These are phyloP conservation scores for Plectosphaerella cucumerina DNA, from an alignment of 2,329 filamentous ascomycete species.

Conservation along the genomic window DNA sequence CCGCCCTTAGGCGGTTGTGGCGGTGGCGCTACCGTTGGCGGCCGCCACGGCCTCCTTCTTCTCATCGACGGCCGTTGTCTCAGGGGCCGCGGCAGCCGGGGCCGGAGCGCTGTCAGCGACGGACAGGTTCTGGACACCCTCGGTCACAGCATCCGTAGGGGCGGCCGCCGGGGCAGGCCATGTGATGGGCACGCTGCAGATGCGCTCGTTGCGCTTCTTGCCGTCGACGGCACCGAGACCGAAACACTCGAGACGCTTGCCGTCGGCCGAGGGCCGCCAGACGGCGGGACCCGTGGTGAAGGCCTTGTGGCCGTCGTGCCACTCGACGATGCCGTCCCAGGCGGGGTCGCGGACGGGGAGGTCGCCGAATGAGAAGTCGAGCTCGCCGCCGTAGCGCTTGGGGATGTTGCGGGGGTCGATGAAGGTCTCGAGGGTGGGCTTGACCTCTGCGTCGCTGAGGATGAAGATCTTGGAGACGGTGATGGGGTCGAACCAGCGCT, in stretches of 20 bases:
- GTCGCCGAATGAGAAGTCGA: conserved; percentile 79
- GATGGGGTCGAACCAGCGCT: conserved; percentile 91
- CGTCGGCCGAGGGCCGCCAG: conserved; percentile 48
- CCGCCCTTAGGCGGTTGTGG: conserved; percentile 1
- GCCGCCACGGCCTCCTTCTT: conserved; percentile 3
- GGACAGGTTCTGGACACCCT: conserved; percentile 1
- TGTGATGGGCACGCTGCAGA: conserved; percentile 47
- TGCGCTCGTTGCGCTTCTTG: conserved; percentile 37
- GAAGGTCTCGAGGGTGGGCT: conserved; percentile 72
- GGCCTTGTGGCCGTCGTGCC: conserved; percentile 45
- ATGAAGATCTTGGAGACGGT: conserved; percentile 97
- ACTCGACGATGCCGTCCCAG: conserved; percentile 44
- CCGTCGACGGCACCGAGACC: conserved; percentile 45
- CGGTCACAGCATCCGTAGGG: background rate
- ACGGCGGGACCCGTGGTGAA: conserved; percentile 55
- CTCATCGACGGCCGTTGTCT: background rate
- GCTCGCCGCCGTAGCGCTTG: conserved; percentile 80
- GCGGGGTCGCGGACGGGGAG: conserved; percentile 67
- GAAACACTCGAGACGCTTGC: conserved; percentile 45
- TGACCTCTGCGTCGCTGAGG: conserved; percentile 67
- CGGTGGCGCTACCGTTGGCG: conserved; percentile 2
- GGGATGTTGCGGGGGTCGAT: conserved; percentile 82
- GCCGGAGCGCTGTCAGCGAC: background rate
- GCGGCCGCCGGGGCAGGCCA: conserved; percentile 19
- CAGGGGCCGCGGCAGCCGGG: background rate